Percentiles rank a stretch among this genome's conserved stretches.
These are phyloP conservation scores for Jamesozyma gamospora DNA, from an alignment of 805 yeast species.

Conservation along the genomic window DNA sequence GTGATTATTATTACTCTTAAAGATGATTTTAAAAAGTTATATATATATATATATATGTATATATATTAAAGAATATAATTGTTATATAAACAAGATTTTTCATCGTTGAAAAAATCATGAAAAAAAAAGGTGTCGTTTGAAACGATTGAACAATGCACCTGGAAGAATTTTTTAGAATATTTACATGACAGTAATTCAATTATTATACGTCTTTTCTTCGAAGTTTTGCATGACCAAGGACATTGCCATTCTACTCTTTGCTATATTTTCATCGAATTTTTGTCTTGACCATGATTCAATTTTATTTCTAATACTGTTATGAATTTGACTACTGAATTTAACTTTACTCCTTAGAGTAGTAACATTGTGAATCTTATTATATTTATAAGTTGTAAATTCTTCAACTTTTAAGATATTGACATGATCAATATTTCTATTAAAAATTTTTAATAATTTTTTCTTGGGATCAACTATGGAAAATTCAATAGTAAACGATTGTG, in stretches of 20 bases:
- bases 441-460: conserved; percentile 46
- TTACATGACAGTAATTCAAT: neutral
- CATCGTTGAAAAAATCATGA: too few species aligned
- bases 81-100: too few species aligned
- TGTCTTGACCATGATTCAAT: conserved; percentile 77
- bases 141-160: too few species aligned
- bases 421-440: conserved; percentile 79
- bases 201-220: conserved; percentile 22
- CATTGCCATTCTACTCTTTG: conserved; percentile 62
- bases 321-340: conserved; percentile 63
- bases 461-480: conserved; percentile 61
- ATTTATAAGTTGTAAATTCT: conserved; percentile 54
- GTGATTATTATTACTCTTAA: too few species aligned
- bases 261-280: conserved; percentile 57
- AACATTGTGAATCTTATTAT: conserved; percentile 21
- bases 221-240: conserved; percentile 64
- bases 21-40: too few species aligned
- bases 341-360: conserved; percentile 52
- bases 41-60: too few species aligned
- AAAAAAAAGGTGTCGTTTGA: too few species aligned
- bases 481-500: conserved; percentile 77
- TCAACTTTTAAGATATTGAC: conserved; percentile 67
- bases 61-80: too few species aligned
- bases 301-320: conserved; percentile 44
- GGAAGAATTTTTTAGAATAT: too few species aligned